Percentiles rank a stretch among this genome's conserved stretches.
Evolutionary conservation across 805 yeast genomes (phyloP).

Genomic region (Monosporozyma aquatica): DNA sequence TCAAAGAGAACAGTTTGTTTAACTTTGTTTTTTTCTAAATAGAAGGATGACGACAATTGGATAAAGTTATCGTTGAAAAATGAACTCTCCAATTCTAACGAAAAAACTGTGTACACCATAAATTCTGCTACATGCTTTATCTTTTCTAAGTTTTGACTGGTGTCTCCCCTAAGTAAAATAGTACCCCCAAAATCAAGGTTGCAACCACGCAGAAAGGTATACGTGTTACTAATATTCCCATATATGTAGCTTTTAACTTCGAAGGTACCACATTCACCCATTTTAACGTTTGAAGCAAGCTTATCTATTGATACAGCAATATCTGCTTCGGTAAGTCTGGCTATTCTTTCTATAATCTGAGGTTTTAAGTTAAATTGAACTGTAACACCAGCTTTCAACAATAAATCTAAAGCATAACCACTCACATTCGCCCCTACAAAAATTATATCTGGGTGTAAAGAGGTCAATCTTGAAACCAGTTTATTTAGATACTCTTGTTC

Average conservation of each 20-base stretch:
- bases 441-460: constrained; percentile 69
- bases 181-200: constrained; percentile 71
- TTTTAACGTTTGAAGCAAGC: constrained; percentile 55
- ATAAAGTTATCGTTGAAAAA: constrained; percentile 63
- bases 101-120: constrained; percentile 68
- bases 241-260: constrained; percentile 60
- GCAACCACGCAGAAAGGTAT: constrained; percentile 73
- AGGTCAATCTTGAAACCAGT: constrained; percentile 65
- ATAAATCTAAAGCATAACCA: constrained; percentile 65
- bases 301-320: constrained; percentile 80
- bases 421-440: constrained; percentile 72
- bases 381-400: constrained; percentile 67
- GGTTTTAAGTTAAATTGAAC: constrained; percentile 78
- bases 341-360: constrained; percentile 67
- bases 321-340: constrained; percentile 75
- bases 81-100: constrained; percentile 70
- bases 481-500: constrained; percentile 78
- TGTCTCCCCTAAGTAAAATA: constrained; percentile 74
- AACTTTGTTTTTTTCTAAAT: constrained; percentile 19
- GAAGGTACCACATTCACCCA: constrained; percentile 69
- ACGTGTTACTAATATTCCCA: constrained; percentile 53
- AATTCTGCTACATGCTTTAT: constrained; percentile 75
- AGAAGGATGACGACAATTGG: constrained; percentile 35
- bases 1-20: constrained; percentile 12
- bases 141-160: constrained; percentile 48